phyloP scores from a whole-genome alignment of 352 stramenopile genomes.

The Globisporangium emineosum region DNA sequence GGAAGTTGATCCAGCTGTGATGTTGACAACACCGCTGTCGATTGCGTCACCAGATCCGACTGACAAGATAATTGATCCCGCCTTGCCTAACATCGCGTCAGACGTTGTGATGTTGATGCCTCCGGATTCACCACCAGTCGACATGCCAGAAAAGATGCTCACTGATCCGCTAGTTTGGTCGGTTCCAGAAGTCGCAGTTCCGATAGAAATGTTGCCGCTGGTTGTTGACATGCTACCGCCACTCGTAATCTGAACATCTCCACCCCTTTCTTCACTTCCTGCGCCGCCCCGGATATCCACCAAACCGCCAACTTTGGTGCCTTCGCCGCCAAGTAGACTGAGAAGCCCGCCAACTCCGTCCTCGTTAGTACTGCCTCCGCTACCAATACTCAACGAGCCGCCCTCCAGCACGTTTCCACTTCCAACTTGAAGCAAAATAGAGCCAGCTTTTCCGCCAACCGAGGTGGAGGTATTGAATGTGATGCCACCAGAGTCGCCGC shows the following conservation, averaged over 20 bases:
- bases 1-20: constrained; percentile 26
- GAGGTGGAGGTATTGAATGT: constrained; percentile 1
- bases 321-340: constrained; percentile 7
- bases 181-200: constrained; percentile 7
- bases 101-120: constrained; percentile 23
- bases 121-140: constrained; percentile 17
- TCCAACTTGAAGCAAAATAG: constrained; percentile 10
- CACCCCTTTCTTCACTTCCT: constrained; percentile 1
- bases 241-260: constrained; percentile 18
- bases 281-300: constrained; percentile 10
- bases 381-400: neutral
- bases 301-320: constrained; percentile 13
- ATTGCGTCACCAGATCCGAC: constrained; percentile 17
- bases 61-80: constrained; percentile 18
- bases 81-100: constrained; percentile 15
- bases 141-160: constrained; percentile 17
- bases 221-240: constrained; percentile 11
- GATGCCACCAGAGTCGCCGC: constrained; percentile 13
- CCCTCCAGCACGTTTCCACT: neutral
- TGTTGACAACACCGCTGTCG: constrained; percentile 23
- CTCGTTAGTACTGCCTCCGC: neutral
- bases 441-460: constrained; percentile 7
- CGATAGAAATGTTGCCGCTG: constrained; percentile 20
- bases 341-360: constrained; percentile 10
- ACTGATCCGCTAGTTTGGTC: constrained; percentile 14